A percentile compares a stretch with the other conserved stretches of the same genome.
Conservation (phyloP, 2,329 filamentous ascomycete species). For the Aspergillus oerlinghausenensis region DNA sequence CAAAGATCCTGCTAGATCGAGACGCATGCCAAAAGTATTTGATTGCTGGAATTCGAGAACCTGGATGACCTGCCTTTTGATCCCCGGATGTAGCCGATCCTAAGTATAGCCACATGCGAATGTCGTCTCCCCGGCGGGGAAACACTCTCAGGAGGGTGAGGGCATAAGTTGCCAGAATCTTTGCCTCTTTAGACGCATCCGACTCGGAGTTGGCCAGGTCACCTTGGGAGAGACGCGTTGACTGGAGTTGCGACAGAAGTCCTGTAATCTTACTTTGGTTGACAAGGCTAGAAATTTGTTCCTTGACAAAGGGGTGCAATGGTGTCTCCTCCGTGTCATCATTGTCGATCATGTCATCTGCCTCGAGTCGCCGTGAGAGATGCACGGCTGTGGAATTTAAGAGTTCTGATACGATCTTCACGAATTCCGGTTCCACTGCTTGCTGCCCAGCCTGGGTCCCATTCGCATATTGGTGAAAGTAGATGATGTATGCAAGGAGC, state of each 20-base stretch:
- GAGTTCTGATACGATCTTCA: conserved; percentile 52
- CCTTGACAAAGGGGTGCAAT: conserved; percentile 54
- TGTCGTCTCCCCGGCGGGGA: conserved; percentile 74
- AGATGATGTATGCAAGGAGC: conserved; percentile 58
- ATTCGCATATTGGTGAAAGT: conserved; percentile 49
- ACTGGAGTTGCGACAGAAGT: conserved; percentile 47
- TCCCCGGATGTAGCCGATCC: conserved; percentile 54
- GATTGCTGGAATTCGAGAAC: conserved; percentile 57
- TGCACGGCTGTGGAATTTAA: conserved; percentile 54
- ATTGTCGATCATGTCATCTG: conserved; percentile 27
- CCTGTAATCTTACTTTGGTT: conserved; percentile 69
- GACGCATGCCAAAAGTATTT: conserved; percentile 80
- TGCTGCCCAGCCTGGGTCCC: conserved; percentile 33
- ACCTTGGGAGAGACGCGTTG: conserved; percentile 20
- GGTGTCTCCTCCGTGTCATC: conserved; percentile 26
- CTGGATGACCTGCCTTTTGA: conserved; percentile 26
- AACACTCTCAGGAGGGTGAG: conserved; percentile 83
- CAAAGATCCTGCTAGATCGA: conserved; percentile 54
- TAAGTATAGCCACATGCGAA: conserved; percentile 89
- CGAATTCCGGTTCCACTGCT: conserved; percentile 51
- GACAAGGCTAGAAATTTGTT: conserved; percentile 66
- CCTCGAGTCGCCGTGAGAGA: conserved; percentile 49
- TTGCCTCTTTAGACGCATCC: conserved; percentile 56
- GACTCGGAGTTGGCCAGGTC: conserved; percentile 21
- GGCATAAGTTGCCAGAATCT: conserved; percentile 77